These are phyloP conservation scores for Ogataea minuta DNA, from an alignment of 805 yeast genomes.

Conservation along the genomic window DNA sequence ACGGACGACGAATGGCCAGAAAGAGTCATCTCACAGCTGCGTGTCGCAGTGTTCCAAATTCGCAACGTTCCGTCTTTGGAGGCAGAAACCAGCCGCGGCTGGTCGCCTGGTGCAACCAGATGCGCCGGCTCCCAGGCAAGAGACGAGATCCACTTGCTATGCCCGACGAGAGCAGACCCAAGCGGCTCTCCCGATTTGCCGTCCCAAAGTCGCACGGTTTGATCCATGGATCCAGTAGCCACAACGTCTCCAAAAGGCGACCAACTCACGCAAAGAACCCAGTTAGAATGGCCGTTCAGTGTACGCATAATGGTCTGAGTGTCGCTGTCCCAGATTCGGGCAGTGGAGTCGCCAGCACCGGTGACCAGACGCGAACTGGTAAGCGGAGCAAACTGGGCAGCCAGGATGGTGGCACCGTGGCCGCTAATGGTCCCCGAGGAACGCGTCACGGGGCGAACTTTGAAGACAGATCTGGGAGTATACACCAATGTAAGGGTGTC, in stretches of 20 bases:
- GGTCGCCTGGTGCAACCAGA: slow-evolving; percentile 60
- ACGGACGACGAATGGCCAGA: slow-evolving; percentile 88
- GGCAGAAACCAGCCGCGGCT: slow-evolving; percentile 75
- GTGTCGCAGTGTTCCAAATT: slow-evolving; percentile 80
- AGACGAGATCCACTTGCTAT: slow-evolving; percentile 84
- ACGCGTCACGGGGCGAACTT: slow-evolving; percentile 86
- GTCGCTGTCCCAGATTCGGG: slow-evolving; percentile 94
- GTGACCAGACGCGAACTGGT: slow-evolving; percentile 83
- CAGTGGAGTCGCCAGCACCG: slow-evolving; percentile 96
- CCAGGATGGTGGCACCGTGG: slow-evolving; percentile 89
- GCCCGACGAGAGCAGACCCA: slow-evolving; percentile 78
- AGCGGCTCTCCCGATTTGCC: slow-evolving; percentile 66
- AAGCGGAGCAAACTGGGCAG: slow-evolving; percentile 91
- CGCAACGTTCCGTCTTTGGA: slow-evolving; percentile 90
- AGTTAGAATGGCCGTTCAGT: slow-evolving; percentile 79
- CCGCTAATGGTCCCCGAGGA: slow-evolving; percentile 92
- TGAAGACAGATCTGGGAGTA: slow-evolving; percentile 93
- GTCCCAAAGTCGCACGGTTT: slow-evolving; percentile 86
- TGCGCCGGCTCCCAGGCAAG: slow-evolving; percentile 95
- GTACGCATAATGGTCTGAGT: slow-evolving; percentile 89
- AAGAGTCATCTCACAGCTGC: slow-evolving; percentile 66
- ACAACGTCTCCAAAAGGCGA: slow-evolving; percentile 87
- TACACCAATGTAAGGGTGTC: slow-evolving; percentile 87
- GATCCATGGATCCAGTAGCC: slow-evolving; percentile 97
- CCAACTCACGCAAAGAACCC: slow-evolving; percentile 92